phyloP scores from a whole-genome alignment of 352 stramenopile species.

The Halophytophthora polymorphica region DNA sequence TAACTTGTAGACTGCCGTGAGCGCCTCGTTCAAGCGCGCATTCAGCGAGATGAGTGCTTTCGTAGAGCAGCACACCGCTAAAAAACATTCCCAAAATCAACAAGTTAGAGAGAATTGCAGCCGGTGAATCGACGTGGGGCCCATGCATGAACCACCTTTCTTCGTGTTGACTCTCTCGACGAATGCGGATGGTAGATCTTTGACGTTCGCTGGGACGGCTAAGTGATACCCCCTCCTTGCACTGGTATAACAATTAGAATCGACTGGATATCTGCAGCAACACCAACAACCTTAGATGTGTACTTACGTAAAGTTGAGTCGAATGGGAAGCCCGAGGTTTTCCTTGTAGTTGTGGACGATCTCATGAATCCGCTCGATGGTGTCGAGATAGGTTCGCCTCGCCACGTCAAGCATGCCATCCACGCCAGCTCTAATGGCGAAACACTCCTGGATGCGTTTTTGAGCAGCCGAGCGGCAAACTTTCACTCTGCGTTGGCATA shows the following conservation, averaged over 20 bases:
- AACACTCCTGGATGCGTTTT: constrained; percentile 85
- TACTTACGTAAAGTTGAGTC: constrained; percentile 76
- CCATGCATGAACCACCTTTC: constrained; percentile 35
- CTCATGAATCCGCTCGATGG: constrained; percentile 81
- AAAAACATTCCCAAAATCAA: constrained; percentile 6
- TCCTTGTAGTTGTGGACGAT: constrained; percentile 75
- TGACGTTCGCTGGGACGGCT: constrained; percentile 46
- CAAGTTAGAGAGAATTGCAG: constrained; percentile 3
- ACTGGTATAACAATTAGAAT: constrained; percentile 17
- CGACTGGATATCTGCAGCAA: background rate
- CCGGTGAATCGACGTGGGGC: background rate
- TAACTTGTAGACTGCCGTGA: constrained; percentile 85
- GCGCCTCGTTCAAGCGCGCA: constrained; percentile 71
- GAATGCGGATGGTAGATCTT: constrained; percentile 51
- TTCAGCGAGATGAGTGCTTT: constrained; percentile 86
- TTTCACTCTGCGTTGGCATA: constrained; percentile 39
- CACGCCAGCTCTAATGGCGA: constrained; percentile 75
- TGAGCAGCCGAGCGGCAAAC: constrained; percentile 61
- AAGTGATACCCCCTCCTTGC: constrained; percentile 74
- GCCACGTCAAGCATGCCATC: constrained; percentile 86
- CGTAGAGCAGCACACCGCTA: constrained; percentile 86
- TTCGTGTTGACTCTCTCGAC: constrained; percentile 65
- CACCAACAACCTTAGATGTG: background rate
- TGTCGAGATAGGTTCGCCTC: constrained; percentile 75
- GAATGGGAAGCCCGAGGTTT: constrained; percentile 55